A percentile compares a stretch with the other conserved stretches of the same genome.
These are phyloP conservation scores for Kondoa malvinella DNA, from an alignment of 768 basidiomycete species.

Conservation along the genomic window DNA sequence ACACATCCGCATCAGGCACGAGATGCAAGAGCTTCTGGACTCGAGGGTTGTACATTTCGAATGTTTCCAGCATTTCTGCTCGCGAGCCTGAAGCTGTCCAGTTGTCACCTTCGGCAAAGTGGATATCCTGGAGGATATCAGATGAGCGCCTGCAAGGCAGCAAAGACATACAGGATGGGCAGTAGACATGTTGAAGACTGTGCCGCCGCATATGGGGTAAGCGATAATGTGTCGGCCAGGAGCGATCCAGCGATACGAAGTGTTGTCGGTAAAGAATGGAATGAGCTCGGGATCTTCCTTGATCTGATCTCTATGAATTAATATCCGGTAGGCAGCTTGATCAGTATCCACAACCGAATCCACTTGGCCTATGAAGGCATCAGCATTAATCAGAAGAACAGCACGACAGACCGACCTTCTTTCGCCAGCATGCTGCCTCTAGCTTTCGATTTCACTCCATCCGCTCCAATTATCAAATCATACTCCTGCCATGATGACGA, in stretches of 20 bases:
- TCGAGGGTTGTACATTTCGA: constrained; percentile 32
- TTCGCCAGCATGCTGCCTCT: constrained; percentile 31
- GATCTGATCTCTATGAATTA: constrained; percentile 30
- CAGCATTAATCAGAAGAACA: constrained; percentile 11
- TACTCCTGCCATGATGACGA: constrained; percentile 27
- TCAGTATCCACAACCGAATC: constrained; percentile 32
- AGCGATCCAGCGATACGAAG: constrained; percentile 35
- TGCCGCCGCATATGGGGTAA: constrained; percentile 33
- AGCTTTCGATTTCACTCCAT: constrained; percentile 34
- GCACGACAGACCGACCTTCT: constrained; percentile 29
- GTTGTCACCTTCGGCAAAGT: constrained; percentile 31
- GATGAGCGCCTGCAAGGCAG: neutral
- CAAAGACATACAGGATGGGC: constrained; percentile 27
- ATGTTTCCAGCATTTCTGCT: constrained; percentile 31
- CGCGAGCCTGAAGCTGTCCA: constrained; percentile 34
- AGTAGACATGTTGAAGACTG: constrained; percentile 34
- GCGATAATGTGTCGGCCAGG: constrained; percentile 33
- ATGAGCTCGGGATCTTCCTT: constrained; percentile 32
- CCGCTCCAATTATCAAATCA: constrained; percentile 34
- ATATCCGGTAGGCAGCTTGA: constrained; percentile 35
- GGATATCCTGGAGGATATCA: constrained; percentile 23
- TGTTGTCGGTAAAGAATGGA: constrained; percentile 29
- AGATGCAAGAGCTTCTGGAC: constrained; percentile 33
- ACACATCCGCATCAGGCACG: constrained; percentile 32
- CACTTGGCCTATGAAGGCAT: neutral